These are phyloP conservation scores for Botrytis pseudocinerea DNA, from an alignment of 2,329 filamentous ascomycete genomes.

Conservation along the genomic window DNA sequence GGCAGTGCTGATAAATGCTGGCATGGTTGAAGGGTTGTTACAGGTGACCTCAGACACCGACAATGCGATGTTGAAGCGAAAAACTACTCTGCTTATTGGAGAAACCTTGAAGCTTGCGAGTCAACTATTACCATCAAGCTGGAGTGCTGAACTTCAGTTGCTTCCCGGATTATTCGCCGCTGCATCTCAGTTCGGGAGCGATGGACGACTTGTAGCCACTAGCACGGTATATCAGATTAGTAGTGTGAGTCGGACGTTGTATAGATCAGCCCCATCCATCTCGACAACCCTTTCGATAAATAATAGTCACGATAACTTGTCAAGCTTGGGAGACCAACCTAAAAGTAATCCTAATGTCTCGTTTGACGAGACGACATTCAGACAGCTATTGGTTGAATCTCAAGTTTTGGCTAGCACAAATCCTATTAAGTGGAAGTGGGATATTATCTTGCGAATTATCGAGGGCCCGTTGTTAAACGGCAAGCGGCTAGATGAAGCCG, in stretches of 20 bases:
- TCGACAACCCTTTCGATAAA: slow-evolving; percentile 32
- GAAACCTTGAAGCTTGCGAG: slow-evolving; percentile 90
- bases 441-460: slow-evolving; percentile 83
- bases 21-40: slow-evolving; percentile 63
- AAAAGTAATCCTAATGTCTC: slow-evolving; percentile 52
- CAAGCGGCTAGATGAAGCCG: slow-evolving; percentile 89
- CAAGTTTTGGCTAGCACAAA: slow-evolving; percentile 87
- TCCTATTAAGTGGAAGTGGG: slow-evolving; percentile 97
- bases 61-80: slow-evolving; percentile 73
- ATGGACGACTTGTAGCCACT: slow-evolving; percentile 77
- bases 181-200: slow-evolving; percentile 69
- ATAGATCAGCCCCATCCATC: slow-evolving; percentile 65
- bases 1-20: slow-evolving; percentile 80
- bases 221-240: slow-evolving; percentile 97
- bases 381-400: slow-evolving; percentile 70
- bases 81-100: slow-evolving; percentile 85
- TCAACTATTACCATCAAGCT: slow-evolving; percentile 75
- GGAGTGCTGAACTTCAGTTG: slow-evolving; percentile 83
- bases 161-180: slow-evolving; percentile 81
- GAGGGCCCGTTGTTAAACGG: slow-evolving; percentile 90
- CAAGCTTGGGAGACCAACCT: slow-evolving; percentile 56
- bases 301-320: slow-evolving; percentile 48
- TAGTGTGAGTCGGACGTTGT: slow-evolving; percentile 90
- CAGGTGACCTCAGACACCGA: slow-evolving; percentile 68
- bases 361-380: slow-evolving; percentile 63